A percentile compares a stretch with the other conserved stretches of the same genome.
Evolutionary conservation across 371 early-diverging fungal genomes (phyloP).

Genomic region (Syncephalastrum contaminatum): DNA sequence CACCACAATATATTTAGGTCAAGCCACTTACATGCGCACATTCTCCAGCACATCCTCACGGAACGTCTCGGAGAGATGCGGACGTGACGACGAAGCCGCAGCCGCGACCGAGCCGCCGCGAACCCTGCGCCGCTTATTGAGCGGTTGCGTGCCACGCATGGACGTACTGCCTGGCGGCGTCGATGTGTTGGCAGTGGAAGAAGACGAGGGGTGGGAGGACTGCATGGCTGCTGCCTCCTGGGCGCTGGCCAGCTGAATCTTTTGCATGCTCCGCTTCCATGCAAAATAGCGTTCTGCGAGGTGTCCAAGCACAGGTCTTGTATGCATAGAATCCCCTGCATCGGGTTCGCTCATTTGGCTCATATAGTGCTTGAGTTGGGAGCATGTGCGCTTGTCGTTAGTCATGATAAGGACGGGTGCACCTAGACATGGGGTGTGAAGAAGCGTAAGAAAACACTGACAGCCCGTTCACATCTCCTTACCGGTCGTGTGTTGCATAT

Average conservation of each 20-base stretch:
- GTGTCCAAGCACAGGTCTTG: slow-evolving; percentile 41
- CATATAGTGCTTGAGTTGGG: slow-evolving; percentile 64
- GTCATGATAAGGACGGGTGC: slow-evolving; percentile 69
- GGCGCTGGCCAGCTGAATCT: slow-evolving; percentile 28
- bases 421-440: slow-evolving; percentile 4
- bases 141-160: slow-evolving; percentile 41
- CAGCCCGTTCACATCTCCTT: neutral
- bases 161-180: neutral
- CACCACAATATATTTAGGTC: no score
- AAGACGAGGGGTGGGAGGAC: slow-evolving; percentile 1
- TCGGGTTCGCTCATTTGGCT: slow-evolving; percentile 19
- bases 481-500: slow-evolving; percentile 34
- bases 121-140: slow-evolving; percentile 77
- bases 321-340: neutral
- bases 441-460: no score
- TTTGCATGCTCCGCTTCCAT: slow-evolving; percentile 61
- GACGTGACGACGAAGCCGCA: slow-evolving; percentile 17
- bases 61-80: slow-evolving; percentile 26
- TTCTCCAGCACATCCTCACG: slow-evolving; percentile 26
- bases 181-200: slow-evolving; percentile 6
- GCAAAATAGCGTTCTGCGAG: slow-evolving; percentile 61
- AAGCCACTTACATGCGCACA: slow-evolving; percentile 11
- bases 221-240: slow-evolving; percentile 1
- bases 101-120: slow-evolving; percentile 66
- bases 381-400: slow-evolving; percentile 64